phyloP scores from a whole-genome alignment of 2,329 filamentous ascomycete species.

The Plectosphaerella plurivora region DNA sequence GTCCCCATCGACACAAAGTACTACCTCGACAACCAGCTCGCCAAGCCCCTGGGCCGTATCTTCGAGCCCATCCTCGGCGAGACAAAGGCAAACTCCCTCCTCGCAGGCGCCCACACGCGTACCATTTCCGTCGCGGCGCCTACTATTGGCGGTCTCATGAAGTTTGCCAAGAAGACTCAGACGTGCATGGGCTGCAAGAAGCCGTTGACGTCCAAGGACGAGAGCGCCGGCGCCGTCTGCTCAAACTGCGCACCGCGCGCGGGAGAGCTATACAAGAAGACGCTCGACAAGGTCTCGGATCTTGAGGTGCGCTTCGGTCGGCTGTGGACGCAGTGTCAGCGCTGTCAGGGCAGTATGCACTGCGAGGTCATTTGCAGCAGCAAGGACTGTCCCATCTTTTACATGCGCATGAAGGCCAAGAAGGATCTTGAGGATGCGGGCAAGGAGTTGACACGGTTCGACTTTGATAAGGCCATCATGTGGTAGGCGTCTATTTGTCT shows the following conservation, averaged over 20 bases:
- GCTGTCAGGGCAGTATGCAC: conserved; percentile 96
- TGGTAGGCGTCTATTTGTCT: conserved; percentile 32
- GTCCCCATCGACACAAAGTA: conserved; percentile 97
- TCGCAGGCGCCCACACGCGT: conserved; percentile 93
- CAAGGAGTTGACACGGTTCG: conserved; percentile 85
- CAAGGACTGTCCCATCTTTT: conserved; percentile 97
- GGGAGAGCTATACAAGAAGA: conserved; percentile 91
- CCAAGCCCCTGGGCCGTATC: conserved; percentile 89
- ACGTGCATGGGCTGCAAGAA: conserved; percentile 99
- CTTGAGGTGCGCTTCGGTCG: conserved; percentile 88
- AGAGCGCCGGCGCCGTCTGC: conserved; percentile 83
- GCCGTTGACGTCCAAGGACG: conserved; percentile 74
- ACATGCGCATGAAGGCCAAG: conserved; percentile 99
- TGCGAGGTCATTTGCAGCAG: conserved; percentile 97
- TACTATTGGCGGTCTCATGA: conserved; percentile 91
- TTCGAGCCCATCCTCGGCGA: conserved; percentile 97
- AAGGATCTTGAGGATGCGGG: conserved; percentile 96
- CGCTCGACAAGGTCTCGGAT: conserved; percentile 81
- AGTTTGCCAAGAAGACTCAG: conserved; percentile 95
- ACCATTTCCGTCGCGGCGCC: conserved; percentile 89
- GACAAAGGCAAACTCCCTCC: conserved; percentile 78
- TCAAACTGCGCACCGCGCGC: conserved; percentile 78
- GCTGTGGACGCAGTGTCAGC: conserved; percentile 96
- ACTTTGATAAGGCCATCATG: conserved; percentile 71
- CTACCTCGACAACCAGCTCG: conserved; percentile 96